Base-by-base conservation (phyloP, 805 yeast genomes). In the Candida nemodendra region DNA sequence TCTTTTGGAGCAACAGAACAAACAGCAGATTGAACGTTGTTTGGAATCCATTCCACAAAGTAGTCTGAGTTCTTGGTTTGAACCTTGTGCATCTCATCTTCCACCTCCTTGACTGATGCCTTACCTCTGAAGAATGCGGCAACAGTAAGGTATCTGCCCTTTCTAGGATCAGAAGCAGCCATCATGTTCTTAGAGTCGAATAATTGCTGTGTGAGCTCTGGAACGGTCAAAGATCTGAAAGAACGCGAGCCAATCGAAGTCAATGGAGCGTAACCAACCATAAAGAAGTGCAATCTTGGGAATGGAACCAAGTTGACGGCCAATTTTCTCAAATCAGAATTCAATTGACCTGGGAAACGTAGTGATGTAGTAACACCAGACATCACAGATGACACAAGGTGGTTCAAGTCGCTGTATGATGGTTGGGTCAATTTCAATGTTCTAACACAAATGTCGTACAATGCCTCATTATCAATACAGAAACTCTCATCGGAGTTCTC, bases 1-100 rank as follows among this genome's bases (percentile, higher is more conserved):
- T 75, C 91, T 64, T 75, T 78, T 53, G 96, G 95, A 26, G 96
- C 85, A 44, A 87, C 93, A 16, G 90, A 79, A 68, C 96, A 89
- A 40, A 89, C 87, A 33, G 96, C 89, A 25, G 95, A 84, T 71
- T 89, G 96, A 50, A 89, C 95, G 59, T 89, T 89, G 66, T 86
- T 86, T 55, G 96, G 96, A 67, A 89, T 89, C 96, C 96, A 89
- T 65, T 88, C 95, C 37, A 89, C 96, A 57, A 89, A 89, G 64
- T 84, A 81, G 42, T 81, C 78, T 17, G 88, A 73, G 66, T 87
- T 84, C 67, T 84, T 81, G 45, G 82, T 78, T 69, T 87, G 93
- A 45, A 85, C 85, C 62, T 79, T 79, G 64, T 71, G 78, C 89
- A 88, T 86, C 65, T 87, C 95, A 62, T 89, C 96, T 65, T 89